Evolutionary conservation across 1,284 basidiomycete genomes (phyloP).

Genomic region (Coniophora puteana): DNA sequence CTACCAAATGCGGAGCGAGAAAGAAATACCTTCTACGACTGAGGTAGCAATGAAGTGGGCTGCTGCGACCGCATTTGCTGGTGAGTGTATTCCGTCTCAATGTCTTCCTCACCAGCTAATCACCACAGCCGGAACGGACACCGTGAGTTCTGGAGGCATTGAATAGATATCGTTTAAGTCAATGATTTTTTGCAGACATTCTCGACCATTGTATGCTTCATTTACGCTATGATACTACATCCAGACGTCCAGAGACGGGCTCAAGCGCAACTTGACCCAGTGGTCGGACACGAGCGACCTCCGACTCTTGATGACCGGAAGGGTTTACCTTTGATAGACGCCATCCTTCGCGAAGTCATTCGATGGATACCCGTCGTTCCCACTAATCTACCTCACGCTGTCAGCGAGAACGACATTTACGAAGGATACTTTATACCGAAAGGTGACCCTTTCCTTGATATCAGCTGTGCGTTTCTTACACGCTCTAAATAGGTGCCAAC

Average conservation of each 20-base stretch:
- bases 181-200: conserved; percentile 36
- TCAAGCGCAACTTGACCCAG: conserved; percentile 23
- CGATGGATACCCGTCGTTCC: conserved; percentile 43
- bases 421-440: conserved; percentile 30
- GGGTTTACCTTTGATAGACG: conserved; percentile 25
- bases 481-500: conserved; percentile 16
- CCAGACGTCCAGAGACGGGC: conserved; percentile 27
- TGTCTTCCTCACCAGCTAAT: not conserved
- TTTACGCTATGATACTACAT: conserved; percentile 30
- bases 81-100: conserved; percentile 11
- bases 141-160: conserved; percentile 32
- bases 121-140: conserved; percentile 41
- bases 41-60: conserved; percentile 24
- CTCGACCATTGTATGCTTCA: conserved; percentile 36
- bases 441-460: conserved; percentile 6
- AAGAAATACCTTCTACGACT: conserved; percentile 10
- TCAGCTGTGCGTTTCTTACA: not conserved
- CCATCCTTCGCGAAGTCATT: conserved; percentile 29
- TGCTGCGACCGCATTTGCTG: conserved; percentile 28
- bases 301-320: conserved; percentile 38
- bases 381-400: conserved; percentile 32
- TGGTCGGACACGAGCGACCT: conserved; percentile 20
- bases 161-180: conserved; percentile 21
- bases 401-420: conserved; percentile 25
- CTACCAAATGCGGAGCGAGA: conserved; percentile 10